A percentile compares a stretch with the other conserved stretches of the same genome.
These are phyloP conservation scores for Penicillium antarcticum DNA, from an alignment of 495 filamentous ascomycete genomes.

Conservation along the genomic window DNA sequence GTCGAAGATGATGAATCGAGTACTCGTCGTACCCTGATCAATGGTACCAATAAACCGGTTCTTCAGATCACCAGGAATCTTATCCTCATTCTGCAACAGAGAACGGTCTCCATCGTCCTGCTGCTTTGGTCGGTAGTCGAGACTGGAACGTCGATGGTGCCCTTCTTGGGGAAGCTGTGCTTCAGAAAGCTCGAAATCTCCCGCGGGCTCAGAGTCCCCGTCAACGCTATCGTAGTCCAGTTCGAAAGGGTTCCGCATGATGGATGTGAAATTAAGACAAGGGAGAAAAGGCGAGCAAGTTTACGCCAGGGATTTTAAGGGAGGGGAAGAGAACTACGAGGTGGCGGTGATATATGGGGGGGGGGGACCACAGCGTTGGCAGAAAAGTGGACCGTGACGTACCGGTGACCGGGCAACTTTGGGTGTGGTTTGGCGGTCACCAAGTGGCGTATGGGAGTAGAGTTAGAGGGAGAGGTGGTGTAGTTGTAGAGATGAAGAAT, in stretches of 20 bases:
- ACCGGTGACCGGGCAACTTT: slow-evolving; percentile 13
- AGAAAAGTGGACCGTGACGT: slow-evolving; percentile 33
- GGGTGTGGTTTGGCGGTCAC: background rate
- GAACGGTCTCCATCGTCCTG: slow-evolving; percentile 41
- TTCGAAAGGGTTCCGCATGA: slow-evolving; percentile 43
- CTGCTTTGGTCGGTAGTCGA: slow-evolving; percentile 25
- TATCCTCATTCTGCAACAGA: slow-evolving; percentile 38
- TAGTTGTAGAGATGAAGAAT: background rate
- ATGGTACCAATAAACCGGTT: slow-evolving; percentile 67
- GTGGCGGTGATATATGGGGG: slow-evolving; percentile 10
- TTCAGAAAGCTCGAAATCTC: slow-evolving; percentile 17
- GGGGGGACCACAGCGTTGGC: slow-evolving; percentile 14
- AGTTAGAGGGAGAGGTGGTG: background rate
- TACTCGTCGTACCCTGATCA: slow-evolving; percentile 91
- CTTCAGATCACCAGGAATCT: slow-evolving; percentile 32
- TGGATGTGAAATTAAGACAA: background rate
- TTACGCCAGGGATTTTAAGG: slow-evolving; percentile 16
- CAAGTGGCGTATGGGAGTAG: background rate
- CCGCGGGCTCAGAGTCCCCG: slow-evolving; percentile 29
- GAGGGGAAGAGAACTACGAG: slow-evolving; percentile 12
- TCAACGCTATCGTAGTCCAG: slow-evolving; percentile 35
- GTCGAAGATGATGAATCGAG: slow-evolving; percentile 91
- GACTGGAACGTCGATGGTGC: slow-evolving; percentile 14
- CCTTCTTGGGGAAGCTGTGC: background rate
- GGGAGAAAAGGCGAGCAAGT: slow-evolving; percentile 4